Evolutionary conservation across 768 basidiomycete genomes (phyloP), one percentile per base, ranked within the genome.

Genomic region (Boletales sp.): DNA sequence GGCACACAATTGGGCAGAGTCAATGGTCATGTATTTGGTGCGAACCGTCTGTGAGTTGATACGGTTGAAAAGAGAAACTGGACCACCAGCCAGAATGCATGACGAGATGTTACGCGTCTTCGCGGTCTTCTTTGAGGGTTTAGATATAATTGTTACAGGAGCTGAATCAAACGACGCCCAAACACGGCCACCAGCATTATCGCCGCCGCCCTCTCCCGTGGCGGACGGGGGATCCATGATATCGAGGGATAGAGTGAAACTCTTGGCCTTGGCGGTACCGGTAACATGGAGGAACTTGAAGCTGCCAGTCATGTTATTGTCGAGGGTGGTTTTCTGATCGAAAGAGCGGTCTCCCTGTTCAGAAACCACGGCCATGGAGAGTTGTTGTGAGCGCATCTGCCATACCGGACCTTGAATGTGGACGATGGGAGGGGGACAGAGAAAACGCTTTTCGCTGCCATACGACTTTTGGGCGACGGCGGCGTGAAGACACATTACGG

Each of bases 11-110:
- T 85, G 83, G 45, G 80, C 83, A 58, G 84, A 81, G 58, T 94
- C 91, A 65, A 94, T 86, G 47, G 89, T 90, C 90, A 97, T 93
- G 69, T 94, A 97, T 74, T 95, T 95, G 50, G 94, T 97, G 64
- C 94, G 86, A 52, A 95, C 93, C 35, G 94, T 93, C 72, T 97
- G 94, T 13, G 90, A 90, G 70, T 95, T 94, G 78, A 97, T 92
- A 62, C 94, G 87, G 68, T 94, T 93, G 79, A 94, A 95, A 41
- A 97, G 80, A 46, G 91, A 90, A 44, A 97, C 90, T 32, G 91
- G 87, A 18, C 90, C 88, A 42, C 89, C 87, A 27, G 86, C 87
- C 47, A 92, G 79, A 67, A 97, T 92, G 73, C 92, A 94, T 18
- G 86, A 91, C 39, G 85, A 87, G 64, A 88, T 87, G 74, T 90